phyloP scores from a whole-genome alignment of 257 asterid species.

The Penstemon eatonii region DNA sequence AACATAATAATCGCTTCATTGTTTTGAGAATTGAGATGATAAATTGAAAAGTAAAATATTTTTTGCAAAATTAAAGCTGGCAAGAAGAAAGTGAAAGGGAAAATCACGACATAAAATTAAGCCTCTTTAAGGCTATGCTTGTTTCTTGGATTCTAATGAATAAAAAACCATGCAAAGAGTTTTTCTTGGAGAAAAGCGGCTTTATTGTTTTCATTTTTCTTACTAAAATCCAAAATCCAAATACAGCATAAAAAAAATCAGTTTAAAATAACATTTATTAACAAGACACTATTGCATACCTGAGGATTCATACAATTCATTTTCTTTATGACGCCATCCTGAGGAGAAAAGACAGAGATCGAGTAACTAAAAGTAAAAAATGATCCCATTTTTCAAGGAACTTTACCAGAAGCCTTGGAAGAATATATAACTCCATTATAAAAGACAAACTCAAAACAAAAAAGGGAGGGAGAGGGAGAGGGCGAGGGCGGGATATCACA shows the following conservation, averaged over 20 bases:
- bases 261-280: no score
- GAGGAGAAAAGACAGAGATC: slow-evolving; percentile 26
- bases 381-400: no score
- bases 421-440: no score
- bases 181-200: no score
- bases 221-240: no score
- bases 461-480: background rate
- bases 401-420: no score
- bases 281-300: slow-evolving; percentile 41
- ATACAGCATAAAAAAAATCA: no score
- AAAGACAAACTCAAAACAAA: background rate
- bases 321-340: slow-evolving; percentile 70
- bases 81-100: background rate
- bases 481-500: background rate
- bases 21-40: background rate
- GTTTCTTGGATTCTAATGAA: no score
- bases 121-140: no score
- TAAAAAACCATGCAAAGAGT: no score
- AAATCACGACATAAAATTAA: background rate
- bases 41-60: background rate
- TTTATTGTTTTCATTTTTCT: no score
- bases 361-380: no score
- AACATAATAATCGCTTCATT: background rate
- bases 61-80: background rate
- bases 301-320: slow-evolving; percentile 84